Evolutionary conservation across 495 filamentous ascomycete genomes (phyloP), one percentile per base, ranked within the genome.

Genomic region (Penicillium samsonianum): DNA sequence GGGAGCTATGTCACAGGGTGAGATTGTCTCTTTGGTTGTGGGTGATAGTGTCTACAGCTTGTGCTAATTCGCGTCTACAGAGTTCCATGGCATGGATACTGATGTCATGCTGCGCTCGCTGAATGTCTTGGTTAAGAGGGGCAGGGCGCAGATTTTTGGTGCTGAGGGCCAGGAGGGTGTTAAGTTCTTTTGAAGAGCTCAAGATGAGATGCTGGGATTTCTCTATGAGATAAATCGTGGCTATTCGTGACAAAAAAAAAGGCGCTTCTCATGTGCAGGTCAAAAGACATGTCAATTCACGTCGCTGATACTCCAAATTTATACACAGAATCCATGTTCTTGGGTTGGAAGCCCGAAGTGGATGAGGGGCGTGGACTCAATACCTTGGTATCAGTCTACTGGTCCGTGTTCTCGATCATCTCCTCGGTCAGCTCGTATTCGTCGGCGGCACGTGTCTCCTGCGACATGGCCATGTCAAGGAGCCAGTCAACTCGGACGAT

Each of bases 121-220:
- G 17, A 78, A 79, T 55, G 78, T 90, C 51, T 76, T 96, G 23
- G 91, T 96, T 23, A 96, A 92, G 78, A 79, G 87, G 35, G 92
- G 92, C 59, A 95, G 89, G 73, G 92, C 94, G 22, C 92, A 97
- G 73, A 83, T 98, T 12, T 97, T 98, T 78, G 93, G 93, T 19
- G 72, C 63, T 37, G 92, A 92, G 59, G 93, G 93, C 61, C 84
- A 88, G 56, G 83, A 86, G 66, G 94, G 94, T 51, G 90, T 97
- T 57, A 98, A 98, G 76, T 98, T 98, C 77, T 97, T 97, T 69
- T 98, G 78, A 78, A 57, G 4, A 23, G 20, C 19, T 30, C 43
- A 42, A 42, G 44, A 55, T 33, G n/a, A 42, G 23, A 50, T 31
- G 23, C 17, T 48, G 52, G 45, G 20, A 41, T 60, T 43, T 31